Evolutionary conservation across 176 grass and related monocot species (phyloP), one percentile per base, ranked within the genome.

Genomic region (Urochloa ruziziensis): DNA sequence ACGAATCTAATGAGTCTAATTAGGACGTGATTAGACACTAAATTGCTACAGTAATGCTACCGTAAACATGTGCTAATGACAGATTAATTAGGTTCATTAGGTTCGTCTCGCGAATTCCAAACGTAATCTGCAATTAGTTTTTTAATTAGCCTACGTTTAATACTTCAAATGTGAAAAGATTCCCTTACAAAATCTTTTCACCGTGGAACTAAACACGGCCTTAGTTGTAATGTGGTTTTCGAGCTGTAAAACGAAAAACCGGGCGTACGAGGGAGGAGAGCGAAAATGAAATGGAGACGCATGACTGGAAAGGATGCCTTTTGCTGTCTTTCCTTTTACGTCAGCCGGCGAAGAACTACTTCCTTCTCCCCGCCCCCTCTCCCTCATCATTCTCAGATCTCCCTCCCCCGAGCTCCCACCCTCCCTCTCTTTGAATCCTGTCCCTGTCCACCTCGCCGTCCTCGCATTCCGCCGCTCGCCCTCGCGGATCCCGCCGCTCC

Each of bases 271-370:
- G 43, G 39, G 39, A 9, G 64, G 51, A 16, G 34, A 33, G 67
- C 10, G 25, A 33, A 29, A 64, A 75, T 62, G 74, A 83, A 88
- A 54, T 60, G 75, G 70, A 62, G 57, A 73, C 78, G 82, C 81
- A 51, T 29, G 82, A 85, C 71, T 35, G 65, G 74, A 73, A 54
- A 77, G 63, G 25, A 84, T 27, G 70, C 46, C 70, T 77, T 81
- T 74, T 47, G 72, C 54, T 79, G 69, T 81, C 88, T 93, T 85
- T 59, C 80, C 80, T 80, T 87, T 85, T 78, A 93, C 91, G 87
- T 87, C 75, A 93, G 80, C 80, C 54, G 80, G 48, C 42, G 75
- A 61, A 73, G 87, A 84, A 68, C 82, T 80, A 88, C 75, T 67
- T 59, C 75, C 68, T 59, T 60, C 24, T 7, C 34, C 64, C 44